A percentile compares a stretch with the other conserved stretches of the same genome.
phyloP scores from a whole-genome alignment of 352 stramenopile genomes.

The Globisporangium rhizosaccharum region DNA sequence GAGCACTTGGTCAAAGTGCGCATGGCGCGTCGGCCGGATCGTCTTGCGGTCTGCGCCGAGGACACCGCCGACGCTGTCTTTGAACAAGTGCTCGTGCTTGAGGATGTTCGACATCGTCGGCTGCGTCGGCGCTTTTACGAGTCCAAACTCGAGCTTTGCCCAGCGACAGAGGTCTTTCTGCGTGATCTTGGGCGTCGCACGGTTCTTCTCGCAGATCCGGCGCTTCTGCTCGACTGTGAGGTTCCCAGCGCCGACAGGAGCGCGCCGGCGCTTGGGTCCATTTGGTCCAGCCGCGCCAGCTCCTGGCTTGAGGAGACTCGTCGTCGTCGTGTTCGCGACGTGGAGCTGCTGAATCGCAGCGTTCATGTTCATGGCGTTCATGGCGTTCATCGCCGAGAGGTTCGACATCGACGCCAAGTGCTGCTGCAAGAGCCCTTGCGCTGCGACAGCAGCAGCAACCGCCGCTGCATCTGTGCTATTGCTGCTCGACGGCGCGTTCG shows the following conservation, averaged over 20 bases:
- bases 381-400: slow-evolving; percentile 15
- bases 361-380: slow-evolving; percentile 12
- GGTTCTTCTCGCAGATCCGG: slow-evolving; percentile 85
- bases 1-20: slow-evolving; percentile 50
- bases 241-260: slow-evolving; percentile 57
- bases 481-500: not conserved
- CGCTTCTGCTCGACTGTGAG: slow-evolving; percentile 86
- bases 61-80: slow-evolving; percentile 76
- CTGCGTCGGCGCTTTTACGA: slow-evolving; percentile 68
- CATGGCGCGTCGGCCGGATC: slow-evolving; percentile 10
- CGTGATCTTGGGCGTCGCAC: slow-evolving; percentile 81
- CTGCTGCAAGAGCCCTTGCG: slow-evolving; percentile 13
- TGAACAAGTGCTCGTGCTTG: slow-evolving; percentile 85
- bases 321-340: not conserved
- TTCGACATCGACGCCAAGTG: slow-evolving; percentile 16
- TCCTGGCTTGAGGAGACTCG: no score
- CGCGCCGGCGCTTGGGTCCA: slow-evolving; percentile 34
- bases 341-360: not conserved
- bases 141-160: slow-evolving; percentile 87
- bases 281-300: not conserved
- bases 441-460: not conserved
- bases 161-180: slow-evolving; percentile 85
- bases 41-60: slow-evolving; percentile 78
- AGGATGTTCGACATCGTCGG: slow-evolving; percentile 42
- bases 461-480: slow-evolving; percentile 6